Conservation (phyloP, 257 asterid genomes). For the Penstemon davidsonii region DNA sequence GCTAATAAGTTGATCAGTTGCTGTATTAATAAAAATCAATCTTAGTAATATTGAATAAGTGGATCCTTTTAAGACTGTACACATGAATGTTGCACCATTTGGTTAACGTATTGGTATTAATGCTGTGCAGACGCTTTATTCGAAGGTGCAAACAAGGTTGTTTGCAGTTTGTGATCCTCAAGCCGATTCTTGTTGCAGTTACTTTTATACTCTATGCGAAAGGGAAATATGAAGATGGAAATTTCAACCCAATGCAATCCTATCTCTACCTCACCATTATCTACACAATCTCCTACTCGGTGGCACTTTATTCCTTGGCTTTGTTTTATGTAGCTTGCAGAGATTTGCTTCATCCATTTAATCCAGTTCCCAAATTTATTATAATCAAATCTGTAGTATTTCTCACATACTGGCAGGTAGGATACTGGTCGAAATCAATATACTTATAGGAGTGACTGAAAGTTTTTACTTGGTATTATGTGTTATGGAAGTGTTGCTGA, state of each 20-base stretch:
- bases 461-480: neutral
- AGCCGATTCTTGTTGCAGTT: slow-evolving; percentile 75
- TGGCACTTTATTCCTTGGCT: slow-evolving; percentile 91
- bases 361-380: slow-evolving; percentile 95
- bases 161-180: slow-evolving; percentile 96
- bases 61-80: neutral
- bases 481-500: slow-evolving; percentile 17
- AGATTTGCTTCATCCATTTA: slow-evolving; percentile 93
- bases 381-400: slow-evolving; percentile 95
- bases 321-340: slow-evolving; percentile 94
- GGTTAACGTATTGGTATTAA: slow-evolving; percentile 22
- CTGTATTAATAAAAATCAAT: too few relatives aligned
- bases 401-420: slow-evolving; percentile 98
- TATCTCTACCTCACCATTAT: slow-evolving; percentile 94
- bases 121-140: slow-evolving; percentile 82
- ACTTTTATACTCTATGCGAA: slow-evolving; percentile 83
- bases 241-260: slow-evolving; percentile 82
- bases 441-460: neutral
- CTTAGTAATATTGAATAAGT: neutral
- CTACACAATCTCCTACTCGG: slow-evolving; percentile 87
- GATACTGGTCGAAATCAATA: slow-evolving; percentile 13
- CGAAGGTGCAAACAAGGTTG: slow-evolving; percentile 97
- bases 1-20: too few relatives aligned
- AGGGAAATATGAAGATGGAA: slow-evolving; percentile 92
- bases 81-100: slow-evolving; percentile 5